Conservation (phyloP, 2,329 filamentous ascomycete genomes). For the Alternaria postmessia region DNA sequence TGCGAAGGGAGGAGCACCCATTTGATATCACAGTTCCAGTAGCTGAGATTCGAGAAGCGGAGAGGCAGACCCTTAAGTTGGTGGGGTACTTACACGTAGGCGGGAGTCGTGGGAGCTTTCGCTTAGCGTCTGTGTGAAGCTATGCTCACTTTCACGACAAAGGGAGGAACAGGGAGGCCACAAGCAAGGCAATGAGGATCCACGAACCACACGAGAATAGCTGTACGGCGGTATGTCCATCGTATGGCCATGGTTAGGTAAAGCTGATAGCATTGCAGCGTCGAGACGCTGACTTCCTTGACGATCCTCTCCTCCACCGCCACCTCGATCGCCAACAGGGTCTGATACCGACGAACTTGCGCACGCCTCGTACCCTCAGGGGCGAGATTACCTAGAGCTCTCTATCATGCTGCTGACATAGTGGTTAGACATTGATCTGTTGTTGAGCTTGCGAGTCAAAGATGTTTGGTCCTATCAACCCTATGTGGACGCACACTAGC, state of each 20-base stretch:
- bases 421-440: neutral
- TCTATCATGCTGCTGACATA: neutral
- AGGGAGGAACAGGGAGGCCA: neutral
- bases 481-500: neutral
- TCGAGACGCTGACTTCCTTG: neutral
- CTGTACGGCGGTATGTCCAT: neutral
- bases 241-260: neutral
- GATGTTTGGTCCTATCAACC: neutral
- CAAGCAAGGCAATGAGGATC: neutral
- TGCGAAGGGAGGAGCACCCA: neutral
- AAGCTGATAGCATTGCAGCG: neutral
- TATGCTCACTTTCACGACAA: neutral
- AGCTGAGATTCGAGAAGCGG: neutral
- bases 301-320: neutral
- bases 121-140: neutral
- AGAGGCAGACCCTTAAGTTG: neutral
- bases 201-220: neutral
- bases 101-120: neutral
- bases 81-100: neutral
- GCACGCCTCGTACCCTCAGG: neutral
- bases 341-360: neutral
- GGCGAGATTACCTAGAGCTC: neutral
- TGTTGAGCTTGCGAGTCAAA: neutral
- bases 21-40: neutral
- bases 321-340: neutral